These are phyloP conservation scores for Gonapodya prolifera DNA, from an alignment of 192 early-diverging fungal species.

Conservation along the genomic window DNA sequence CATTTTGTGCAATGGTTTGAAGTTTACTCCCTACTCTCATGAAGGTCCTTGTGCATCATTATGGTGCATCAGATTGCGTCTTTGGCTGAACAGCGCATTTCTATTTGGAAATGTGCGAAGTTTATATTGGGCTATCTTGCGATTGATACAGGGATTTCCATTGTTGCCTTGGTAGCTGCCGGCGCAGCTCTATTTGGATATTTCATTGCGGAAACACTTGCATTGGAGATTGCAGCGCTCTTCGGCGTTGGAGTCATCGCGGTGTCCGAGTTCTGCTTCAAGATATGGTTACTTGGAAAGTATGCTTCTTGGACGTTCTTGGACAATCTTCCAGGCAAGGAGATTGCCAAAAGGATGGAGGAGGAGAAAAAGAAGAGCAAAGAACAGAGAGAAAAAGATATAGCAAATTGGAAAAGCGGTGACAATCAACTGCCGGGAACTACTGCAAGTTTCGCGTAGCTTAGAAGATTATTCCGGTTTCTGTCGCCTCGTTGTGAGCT, in stretches of 20 bases:
- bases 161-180: not conserved
- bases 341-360: not conserved
- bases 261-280: not conserved
- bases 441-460: not conserved
- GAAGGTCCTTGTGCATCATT: not conserved
- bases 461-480: not conserved
- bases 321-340: not conserved
- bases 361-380: conserved; percentile 1
- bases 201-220: not conserved
- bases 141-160: not conserved
- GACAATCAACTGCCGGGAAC: not conserved
- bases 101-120: not conserved
- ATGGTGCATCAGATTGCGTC: not conserved
- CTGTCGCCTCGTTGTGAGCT: not conserved
- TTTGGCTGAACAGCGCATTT: not conserved
- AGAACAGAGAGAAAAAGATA: conserved; percentile 1
- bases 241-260: not conserved
- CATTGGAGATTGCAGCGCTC: not conserved
- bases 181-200: not conserved
- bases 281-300: conserved; percentile 1
- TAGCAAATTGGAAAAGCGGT: not conserved
- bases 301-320: conserved; percentile 1
- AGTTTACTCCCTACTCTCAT: not conserved
- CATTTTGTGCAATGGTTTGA: not conserved
- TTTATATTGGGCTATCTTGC: conserved; percentile 1